Conservation (phyloP, 2,329 filamentous ascomycete genomes). For the Cryphonectria naterciae region DNA sequence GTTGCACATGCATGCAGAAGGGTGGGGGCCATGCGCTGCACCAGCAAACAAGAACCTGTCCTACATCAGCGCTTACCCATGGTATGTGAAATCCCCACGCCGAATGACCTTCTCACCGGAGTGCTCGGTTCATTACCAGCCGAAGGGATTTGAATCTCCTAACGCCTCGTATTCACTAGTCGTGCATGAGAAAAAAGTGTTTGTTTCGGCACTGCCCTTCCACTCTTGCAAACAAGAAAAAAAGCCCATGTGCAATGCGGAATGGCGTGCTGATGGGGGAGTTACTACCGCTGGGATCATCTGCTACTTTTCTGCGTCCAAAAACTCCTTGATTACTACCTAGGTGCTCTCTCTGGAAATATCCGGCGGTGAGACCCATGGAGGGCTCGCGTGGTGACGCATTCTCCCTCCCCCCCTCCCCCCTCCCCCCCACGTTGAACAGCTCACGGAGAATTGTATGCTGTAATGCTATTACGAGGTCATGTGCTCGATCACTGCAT, state of each 20-base stretch:
- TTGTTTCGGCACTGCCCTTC: neutral
- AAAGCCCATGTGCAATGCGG: neutral
- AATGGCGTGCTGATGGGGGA: neutral
- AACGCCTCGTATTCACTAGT: neutral
- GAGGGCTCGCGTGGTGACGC: neutral
- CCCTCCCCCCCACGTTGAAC: neutral
- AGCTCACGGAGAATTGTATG: neutral
- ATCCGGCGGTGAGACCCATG: neutral
- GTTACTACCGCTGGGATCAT: neutral
- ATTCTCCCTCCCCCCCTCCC: neutral
- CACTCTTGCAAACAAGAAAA: neutral
- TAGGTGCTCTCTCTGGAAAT: neutral
- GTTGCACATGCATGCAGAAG: neutral
- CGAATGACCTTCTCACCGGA: neutral
- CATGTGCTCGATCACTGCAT: neutral
- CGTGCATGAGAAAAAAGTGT: neutral
- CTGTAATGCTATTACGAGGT: neutral
- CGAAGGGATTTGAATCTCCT: neutral
- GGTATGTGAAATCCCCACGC: neutral
- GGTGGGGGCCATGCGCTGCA: slow-evolving; percentile 2
- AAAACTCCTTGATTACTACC: neutral
- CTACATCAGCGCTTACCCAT: slow-evolving; percentile 1
- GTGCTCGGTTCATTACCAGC: neutral
- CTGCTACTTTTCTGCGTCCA: neutral
- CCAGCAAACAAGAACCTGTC: neutral